Percentiles rank a stretch among this genome's conserved stretches.
Evolutionary conservation across 768 basidiomycete genomes (phyloP).

Genomic region (Steccherinum ochraceum): DNA sequence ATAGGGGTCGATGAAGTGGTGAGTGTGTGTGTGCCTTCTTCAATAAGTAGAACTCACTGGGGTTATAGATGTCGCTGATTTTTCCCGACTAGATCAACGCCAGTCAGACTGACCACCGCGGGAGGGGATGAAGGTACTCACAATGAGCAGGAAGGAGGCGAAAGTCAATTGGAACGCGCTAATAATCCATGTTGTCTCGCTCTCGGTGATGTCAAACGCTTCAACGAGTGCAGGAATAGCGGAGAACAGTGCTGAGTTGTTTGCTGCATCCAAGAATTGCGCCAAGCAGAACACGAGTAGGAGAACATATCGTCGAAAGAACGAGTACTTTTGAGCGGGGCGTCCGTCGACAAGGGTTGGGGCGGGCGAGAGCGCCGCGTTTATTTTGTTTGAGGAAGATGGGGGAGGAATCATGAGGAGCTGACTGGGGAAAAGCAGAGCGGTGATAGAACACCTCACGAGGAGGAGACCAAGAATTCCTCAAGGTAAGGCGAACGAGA

Average conservation of each 20-base stretch:
- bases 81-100: slow-evolving; percentile 21
- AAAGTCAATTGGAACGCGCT: slow-evolving; percentile 31
- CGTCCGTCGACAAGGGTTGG: slow-evolving; percentile 25
- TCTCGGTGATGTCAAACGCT: slow-evolving; percentile 18
- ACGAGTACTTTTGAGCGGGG: slow-evolving; percentile 19
- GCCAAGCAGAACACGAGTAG: slow-evolving; percentile 29
- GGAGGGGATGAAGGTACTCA: no score
- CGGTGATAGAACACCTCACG: not conserved
- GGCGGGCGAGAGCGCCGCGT: slow-evolving; percentile 17
- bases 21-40: not conserved
- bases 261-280: slow-evolving; percentile 32
- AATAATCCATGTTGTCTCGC: slow-evolving; percentile 28
- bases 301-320: slow-evolving; percentile 22
- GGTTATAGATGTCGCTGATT: slow-evolving; percentile 27
- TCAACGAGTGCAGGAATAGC: slow-evolving; percentile 24
- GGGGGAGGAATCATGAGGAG: slow-evolving; percentile 7
- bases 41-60: slow-evolving; percentile 17
- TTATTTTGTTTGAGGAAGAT: slow-evolving; percentile 1
- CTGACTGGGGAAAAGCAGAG: not conserved
- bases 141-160: slow-evolving; percentile 28
- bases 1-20: no score
- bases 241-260: slow-evolving; percentile 29
- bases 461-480: no score
- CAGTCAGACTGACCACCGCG: not conserved
- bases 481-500: not conserved